phyloP scores from a whole-genome alignment of 352 stramenopile species.

The Globisporangium orthogonon region DNA sequence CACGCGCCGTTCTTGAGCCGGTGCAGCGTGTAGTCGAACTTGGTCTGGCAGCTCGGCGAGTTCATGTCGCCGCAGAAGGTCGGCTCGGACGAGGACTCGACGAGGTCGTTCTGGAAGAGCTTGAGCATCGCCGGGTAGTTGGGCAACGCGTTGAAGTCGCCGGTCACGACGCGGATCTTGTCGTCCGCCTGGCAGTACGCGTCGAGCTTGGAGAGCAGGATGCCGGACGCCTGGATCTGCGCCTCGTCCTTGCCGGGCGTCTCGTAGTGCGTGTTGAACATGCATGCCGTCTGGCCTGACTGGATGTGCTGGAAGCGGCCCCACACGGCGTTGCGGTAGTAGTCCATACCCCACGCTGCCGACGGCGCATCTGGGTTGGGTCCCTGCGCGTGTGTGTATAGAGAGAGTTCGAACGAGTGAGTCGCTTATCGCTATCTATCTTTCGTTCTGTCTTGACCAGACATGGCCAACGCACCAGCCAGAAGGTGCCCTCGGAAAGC shows the following conservation, averaged over 20 bases:
- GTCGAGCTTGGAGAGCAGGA: slow-evolving; percentile 50
- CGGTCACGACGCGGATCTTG: slow-evolving; percentile 54
- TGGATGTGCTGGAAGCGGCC: slow-evolving; percentile 65
- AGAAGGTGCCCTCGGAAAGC: slow-evolving; percentile 60
- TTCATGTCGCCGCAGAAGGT: slow-evolving; percentile 74
- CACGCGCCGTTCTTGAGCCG: slow-evolving; percentile 38
- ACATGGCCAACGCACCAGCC: slow-evolving; percentile 25
- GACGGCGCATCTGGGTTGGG: slow-evolving; percentile 42
- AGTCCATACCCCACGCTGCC: slow-evolving; percentile 53
- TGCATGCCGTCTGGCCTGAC: slow-evolving; percentile 54
- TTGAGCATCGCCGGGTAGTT: slow-evolving; percentile 62
- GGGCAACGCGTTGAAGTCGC: slow-evolving; percentile 67
- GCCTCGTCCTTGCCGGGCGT: slow-evolving; percentile 68
- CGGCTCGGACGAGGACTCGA: slow-evolving; percentile 38
- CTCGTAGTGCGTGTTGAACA: slow-evolving; percentile 83
- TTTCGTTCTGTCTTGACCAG: no score
- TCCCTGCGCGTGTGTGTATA: slow-evolving; percentile 12
- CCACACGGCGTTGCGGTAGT: slow-evolving; percentile 68
- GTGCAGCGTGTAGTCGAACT: slow-evolving; percentile 67
- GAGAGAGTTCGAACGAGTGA: no score
- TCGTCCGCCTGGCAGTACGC: slow-evolving; percentile 44
- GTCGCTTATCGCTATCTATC: no score
- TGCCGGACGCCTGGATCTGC: slow-evolving; percentile 57
- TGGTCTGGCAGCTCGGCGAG: slow-evolving; percentile 43
- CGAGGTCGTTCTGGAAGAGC: slow-evolving; percentile 38